These are phyloP conservation scores for Podosphaera xanthii DNA, from an alignment of 2,329 filamentous ascomycete species.

Conservation along the genomic window DNA sequence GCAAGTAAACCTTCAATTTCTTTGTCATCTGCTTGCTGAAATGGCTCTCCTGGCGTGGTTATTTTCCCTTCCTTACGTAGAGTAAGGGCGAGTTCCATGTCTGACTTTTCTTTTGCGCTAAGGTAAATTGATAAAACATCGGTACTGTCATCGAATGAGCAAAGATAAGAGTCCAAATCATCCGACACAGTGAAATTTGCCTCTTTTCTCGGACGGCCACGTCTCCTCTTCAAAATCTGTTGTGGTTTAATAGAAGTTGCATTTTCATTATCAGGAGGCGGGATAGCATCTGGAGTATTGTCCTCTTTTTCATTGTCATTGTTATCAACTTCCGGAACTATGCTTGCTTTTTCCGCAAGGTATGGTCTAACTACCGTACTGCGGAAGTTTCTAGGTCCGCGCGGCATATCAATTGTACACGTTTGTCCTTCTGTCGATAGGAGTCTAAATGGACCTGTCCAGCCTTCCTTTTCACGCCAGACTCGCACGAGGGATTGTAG, in stretches of 20 bases:
- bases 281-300: not conserved
- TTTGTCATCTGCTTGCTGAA: not conserved
- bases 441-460: conserved; percentile 3
- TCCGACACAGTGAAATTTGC: not conserved
- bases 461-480: conserved; percentile 2
- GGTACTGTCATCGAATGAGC: not conserved
- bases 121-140: not conserved
- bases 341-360: not conserved
- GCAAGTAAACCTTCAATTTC: not conserved
- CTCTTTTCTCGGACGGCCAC: not conserved
- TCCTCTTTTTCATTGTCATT: not conserved
- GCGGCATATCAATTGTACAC: conserved; percentile 2
- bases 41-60: not conserved
- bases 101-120: not conserved
- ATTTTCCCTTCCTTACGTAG: not conserved
- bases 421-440: conserved; percentile 1
- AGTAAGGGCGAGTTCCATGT: not conserved
- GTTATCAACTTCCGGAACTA: not conserved
- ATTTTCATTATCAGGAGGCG: not conserved
- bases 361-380: conserved; percentile 4
- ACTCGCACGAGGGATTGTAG: conserved; percentile 2
- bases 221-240: too few relatives aligned
- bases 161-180: not conserved
- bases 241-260: not conserved
- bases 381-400: conserved; percentile 1